Conservation (phyloP, 805 yeast species). For the Metschnikowia continentalis region DNA sequence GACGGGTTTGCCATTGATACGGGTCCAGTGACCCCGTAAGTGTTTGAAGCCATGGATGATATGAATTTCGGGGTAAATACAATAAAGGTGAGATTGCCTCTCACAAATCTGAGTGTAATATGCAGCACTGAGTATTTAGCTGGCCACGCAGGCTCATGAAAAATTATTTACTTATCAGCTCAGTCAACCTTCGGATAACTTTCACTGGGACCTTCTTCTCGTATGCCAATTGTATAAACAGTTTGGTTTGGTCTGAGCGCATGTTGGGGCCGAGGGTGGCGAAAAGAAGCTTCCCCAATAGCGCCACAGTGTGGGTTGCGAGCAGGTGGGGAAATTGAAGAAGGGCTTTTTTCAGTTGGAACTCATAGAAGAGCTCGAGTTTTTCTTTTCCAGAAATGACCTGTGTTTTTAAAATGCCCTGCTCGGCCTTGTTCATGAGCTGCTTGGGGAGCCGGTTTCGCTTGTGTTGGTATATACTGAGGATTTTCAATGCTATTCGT, state of each 20-base stretch:
- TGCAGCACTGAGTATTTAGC: neutral
- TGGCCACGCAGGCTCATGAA: neutral
- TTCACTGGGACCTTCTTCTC: constrained; percentile 8
- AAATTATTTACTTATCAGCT: constrained; percentile 44
- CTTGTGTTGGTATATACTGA: constrained; percentile 19
- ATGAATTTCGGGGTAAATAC: neutral
- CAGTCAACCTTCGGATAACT: constrained; percentile 29
- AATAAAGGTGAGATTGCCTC: neutral
- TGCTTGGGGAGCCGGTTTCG: constrained; percentile 19
- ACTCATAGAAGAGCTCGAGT: constrained; percentile 18
- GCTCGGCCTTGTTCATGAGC: constrained; percentile 21
- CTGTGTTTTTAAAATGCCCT: constrained; percentile 26
- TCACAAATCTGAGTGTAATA: constrained; percentile 8
- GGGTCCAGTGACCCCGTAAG: constrained; percentile 37
- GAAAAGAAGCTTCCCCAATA: constrained; percentile 13
- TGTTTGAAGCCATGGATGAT: neutral
- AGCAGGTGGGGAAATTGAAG: constrained; percentile 19
- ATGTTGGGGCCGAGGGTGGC: constrained; percentile 9
- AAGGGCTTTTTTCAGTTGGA: constrained; percentile 15
- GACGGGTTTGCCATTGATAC: constrained; percentile 85
- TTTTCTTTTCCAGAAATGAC: constrained; percentile 16
- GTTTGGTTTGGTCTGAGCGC: constrained; percentile 15
- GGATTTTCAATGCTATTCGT: constrained; percentile 20
- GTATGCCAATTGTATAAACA: constrained; percentile 6
- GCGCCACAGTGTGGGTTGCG: constrained; percentile 8